These are phyloP conservation scores for Trichophyton schoenleinii DNA, from an alignment of 2,329 filamentous ascomycete species.

Conservation along the genomic window DNA sequence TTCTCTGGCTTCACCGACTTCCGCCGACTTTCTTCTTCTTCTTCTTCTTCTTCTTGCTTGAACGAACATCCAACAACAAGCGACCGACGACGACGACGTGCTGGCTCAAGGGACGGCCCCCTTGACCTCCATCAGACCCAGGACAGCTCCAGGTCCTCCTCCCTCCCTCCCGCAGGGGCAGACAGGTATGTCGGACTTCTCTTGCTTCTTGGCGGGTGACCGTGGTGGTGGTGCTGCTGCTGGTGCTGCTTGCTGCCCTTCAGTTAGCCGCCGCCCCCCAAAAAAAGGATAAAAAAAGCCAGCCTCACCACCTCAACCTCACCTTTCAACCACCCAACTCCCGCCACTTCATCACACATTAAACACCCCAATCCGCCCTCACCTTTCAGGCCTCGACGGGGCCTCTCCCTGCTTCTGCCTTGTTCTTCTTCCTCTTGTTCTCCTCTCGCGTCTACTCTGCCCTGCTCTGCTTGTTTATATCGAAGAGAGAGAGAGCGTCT, in stretches of 20 bases:
- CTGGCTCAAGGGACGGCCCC: not conserved
- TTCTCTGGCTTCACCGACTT: constrained; percentile 8
- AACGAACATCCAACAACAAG: not conserved
- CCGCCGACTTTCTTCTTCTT: constrained; percentile 3
- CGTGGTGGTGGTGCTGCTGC: not conserved
- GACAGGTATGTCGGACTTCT: not conserved
- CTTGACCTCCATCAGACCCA: too few species aligned
- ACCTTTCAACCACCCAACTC: not conserved
- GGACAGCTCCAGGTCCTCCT: too few species aligned
- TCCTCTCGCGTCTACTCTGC: not conserved
- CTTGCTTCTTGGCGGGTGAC: not conserved
- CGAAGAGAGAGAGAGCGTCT: not conserved
- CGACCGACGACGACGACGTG: not conserved
- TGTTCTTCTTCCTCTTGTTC: not conserved
- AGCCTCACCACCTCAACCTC: not conserved
- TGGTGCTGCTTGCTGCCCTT: not conserved
- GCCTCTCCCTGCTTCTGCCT: not conserved
- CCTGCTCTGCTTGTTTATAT: not conserved
- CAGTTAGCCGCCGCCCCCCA: not conserved
- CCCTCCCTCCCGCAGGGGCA: too few species aligned
- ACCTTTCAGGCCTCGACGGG: not conserved
- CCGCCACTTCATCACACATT: not conserved
- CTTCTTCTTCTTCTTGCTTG: constrained; percentile 4
- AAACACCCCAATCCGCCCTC: not conserved
- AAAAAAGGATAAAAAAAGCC: not conserved